phyloP scores from a whole-genome alignment of 1,284 basidiomycete species.

The Ceraceosorus guamensis region DNA sequence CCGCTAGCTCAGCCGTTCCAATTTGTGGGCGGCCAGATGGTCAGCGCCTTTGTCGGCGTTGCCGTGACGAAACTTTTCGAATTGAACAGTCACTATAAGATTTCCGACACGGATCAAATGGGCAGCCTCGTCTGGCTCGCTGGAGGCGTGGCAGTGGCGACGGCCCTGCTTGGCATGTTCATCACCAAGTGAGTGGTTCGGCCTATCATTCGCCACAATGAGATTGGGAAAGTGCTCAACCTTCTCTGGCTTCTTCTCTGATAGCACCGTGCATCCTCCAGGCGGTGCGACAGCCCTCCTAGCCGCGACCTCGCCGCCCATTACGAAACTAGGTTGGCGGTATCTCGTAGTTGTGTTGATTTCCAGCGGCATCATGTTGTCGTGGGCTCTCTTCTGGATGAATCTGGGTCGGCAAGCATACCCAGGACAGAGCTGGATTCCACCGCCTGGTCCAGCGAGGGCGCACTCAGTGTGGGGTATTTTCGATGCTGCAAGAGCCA shows the following conservation, averaged over 20 bases:
- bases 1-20: conserved; percentile 25
- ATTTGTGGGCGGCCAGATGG: conserved; percentile 25
- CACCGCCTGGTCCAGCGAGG: no score
- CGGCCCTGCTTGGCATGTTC: conserved; percentile 22
- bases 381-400: conserved; percentile 30
- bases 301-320: conserved; percentile 19
- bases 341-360: conserved; percentile 24
- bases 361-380: conserved; percentile 21
- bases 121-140: conserved; percentile 29
- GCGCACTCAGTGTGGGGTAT: neutral
- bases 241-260: no score
- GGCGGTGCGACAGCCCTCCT: conserved; percentile 27
- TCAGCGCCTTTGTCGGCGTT: conserved; percentile 20
- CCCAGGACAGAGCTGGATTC: neutral
- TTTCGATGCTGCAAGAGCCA: neutral
- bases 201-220: neutral
- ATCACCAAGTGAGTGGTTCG: conserved; percentile 13
- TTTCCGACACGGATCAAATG: conserved; percentile 17
- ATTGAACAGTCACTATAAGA: conserved; percentile 21
- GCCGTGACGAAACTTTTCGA: conserved; percentile 31
- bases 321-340: conserved; percentile 21
- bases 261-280: conserved; percentile 26
- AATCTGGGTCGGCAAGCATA: conserved; percentile 17
- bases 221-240: neutral
- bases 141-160: conserved; percentile 18